Evolutionary conservation across 2,329 filamentous ascomycete species (phyloP), one percentile per base, ranked within the genome.

Genomic region (Coniochaeta sp.): DNA sequence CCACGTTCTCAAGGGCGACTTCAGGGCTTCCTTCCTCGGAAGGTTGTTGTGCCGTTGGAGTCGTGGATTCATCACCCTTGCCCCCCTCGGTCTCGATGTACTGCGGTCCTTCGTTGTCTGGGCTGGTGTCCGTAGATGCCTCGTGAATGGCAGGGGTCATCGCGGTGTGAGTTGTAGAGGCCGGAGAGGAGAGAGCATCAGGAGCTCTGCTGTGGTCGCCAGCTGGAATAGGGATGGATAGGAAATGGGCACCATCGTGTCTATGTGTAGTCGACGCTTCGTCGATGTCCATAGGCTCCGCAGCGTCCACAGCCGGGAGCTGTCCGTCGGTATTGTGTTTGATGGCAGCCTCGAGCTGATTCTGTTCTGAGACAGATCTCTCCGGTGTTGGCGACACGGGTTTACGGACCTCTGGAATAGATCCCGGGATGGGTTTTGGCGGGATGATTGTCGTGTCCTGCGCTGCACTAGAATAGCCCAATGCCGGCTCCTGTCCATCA

Each of bases 91-190:
- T 74, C 36, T 86, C 79, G 17, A 78, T 71, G 65, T 83, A 84
- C 50, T 82, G 80, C 55, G 82, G 77, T 19, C 79, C 81, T 56
- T 91, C 88, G 59, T 88, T 83, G 59, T 89, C 89, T 1, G 89
- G 87, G 66, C 89, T 92, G 1, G 89, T 92, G 65, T 89, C 87
- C 1, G 89, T 85, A 1, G 89, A 92, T 7, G 80, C 82, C 63
- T 88, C 83, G 62, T 87, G 82, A 42, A 87, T 80, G 38, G 81
- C 83, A 1, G 90, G 89, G 0, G 90, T 95, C 24, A 88, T 85
- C 59, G 86, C 86, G 50, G 89, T 92, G 66, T 88, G 87, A 1
- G 87, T 82, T 34, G 89, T 92, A 6, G 90, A 93, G 2, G 76
- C 78, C 17, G 83, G 81, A 1, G 83, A 86, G 2, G 80, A 85